Base-by-base conservation (phyloP, 306 rosid genomes). In the Potentilla sterilis region DNA sequence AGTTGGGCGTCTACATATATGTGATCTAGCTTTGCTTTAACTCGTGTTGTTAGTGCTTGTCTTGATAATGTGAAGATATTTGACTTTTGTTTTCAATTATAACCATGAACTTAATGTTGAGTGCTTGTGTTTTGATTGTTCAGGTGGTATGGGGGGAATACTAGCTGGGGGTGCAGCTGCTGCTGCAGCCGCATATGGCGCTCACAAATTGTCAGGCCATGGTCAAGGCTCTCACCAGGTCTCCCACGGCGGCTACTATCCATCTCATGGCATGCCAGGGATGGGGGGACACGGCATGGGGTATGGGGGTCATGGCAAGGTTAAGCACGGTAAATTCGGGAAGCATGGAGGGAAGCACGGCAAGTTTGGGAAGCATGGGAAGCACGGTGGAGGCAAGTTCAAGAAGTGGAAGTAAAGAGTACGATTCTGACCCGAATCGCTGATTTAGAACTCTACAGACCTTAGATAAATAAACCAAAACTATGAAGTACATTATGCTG, bases 131-230 rank as follows among this genome's bases (percentile, higher is more conserved):
- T 75, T 48, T 47, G 21, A 5, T 28, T 55, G 64, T 74, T 61
- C 83, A 86, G 99, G 78, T 2, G 84, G 96, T 10, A 41, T 81
- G 34, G 97, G 90, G 32, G 75, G 75, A 73, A 0, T 95, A 76
- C 75, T 95, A 19, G 92, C 97, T 0, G 97, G 96, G 6, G 98
- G 98, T 73, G 97, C 96, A 6, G 97, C 88, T 0, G 98, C 94
- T 6, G 95, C 92, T 0, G 96, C 94, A 0, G 96, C 96, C 44
- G 92, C 98, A 34, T 87, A 72, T 6, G 98, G 97, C 1, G 87
- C 88, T 58, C 93, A 89, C 67, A 69, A 82, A 0, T 9, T 82
- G 62, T 28, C 81, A 51, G 90, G 83, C 24, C 78, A 51, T 12
- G 85, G 78, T 9, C 78, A 77, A 19, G 82, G 77, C 9, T 51